Evolutionary conservation across 2,329 filamentous ascomycete genomes (phyloP).

Genomic region (Pseudogymnoascus sp.): DNA sequence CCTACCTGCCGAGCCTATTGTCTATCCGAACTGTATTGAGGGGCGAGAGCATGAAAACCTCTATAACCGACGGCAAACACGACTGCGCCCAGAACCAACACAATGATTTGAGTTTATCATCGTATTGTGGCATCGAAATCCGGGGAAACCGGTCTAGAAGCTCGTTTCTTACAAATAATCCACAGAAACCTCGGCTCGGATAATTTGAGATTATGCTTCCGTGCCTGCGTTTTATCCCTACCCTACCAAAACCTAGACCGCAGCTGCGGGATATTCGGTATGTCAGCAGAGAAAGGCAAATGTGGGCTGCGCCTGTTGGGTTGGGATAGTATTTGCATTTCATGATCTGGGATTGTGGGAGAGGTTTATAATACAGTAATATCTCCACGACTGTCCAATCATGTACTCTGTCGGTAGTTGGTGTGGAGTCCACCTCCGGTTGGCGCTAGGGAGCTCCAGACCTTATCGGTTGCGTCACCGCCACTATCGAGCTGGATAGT

Average conservation of each 20-base stretch:
- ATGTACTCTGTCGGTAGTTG: not conserved
- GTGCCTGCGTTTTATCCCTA: not conserved
- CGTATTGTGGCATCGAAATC: not conserved
- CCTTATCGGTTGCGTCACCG: slow-evolving; percentile 4
- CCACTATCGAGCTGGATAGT: not conserved
- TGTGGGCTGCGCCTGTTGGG: not conserved
- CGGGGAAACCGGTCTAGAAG: not conserved
- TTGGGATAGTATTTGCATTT: slow-evolving; percentile 1
- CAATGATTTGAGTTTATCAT: slow-evolving; percentile 2
- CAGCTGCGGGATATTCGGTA: slow-evolving; percentile 2
- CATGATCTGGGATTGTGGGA: not conserved
- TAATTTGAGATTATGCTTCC: not conserved
- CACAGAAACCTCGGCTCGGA: not conserved
- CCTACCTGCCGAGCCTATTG: not conserved
- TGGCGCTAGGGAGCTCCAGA: not conserved
- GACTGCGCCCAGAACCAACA: not conserved
- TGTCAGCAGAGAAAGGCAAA: not conserved
- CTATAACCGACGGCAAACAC: not conserved
- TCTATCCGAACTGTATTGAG: not conserved
- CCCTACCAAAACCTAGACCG: not conserved
- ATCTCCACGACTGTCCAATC: not conserved
- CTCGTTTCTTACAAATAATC: not conserved
- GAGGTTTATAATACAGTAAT: not conserved
- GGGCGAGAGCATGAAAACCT: not conserved
- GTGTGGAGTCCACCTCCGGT: not conserved